Evolutionary conservation across 2,329 filamentous ascomycete genomes (phyloP).

Genomic region (Colletotrichum endophyticum): DNA sequence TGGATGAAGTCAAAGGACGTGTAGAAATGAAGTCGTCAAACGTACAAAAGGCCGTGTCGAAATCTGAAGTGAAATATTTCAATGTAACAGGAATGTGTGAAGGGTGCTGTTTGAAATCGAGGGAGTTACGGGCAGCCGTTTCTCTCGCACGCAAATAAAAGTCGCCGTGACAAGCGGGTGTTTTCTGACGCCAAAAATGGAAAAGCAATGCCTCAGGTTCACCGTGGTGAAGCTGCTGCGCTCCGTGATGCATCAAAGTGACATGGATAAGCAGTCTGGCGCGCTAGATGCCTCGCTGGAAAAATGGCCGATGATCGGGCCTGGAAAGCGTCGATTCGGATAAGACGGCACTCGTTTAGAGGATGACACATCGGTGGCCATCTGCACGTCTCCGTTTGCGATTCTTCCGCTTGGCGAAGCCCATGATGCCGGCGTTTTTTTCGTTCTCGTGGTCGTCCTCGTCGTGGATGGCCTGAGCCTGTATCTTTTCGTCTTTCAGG

Average conservation of each 20-base stretch:
- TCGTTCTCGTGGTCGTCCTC: conserved; percentile 48
- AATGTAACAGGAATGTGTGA: neutral
- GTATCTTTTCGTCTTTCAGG: conserved; percentile 66
- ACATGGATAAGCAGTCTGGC: neutral
- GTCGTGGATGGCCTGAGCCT: conserved; percentile 39
- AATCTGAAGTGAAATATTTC: neutral
- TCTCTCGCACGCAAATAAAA: neutral
- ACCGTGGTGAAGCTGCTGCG: neutral
- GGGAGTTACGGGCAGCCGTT: neutral
- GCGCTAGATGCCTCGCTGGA: neutral
- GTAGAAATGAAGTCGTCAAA: conserved; percentile 6
- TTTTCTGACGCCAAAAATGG: neutral
- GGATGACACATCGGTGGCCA: conserved; percentile 27
- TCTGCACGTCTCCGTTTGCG: conserved; percentile 30
- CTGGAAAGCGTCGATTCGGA: neutral
- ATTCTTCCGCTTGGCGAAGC: conserved; percentile 34
- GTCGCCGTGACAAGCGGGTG: neutral
- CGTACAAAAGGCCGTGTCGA: conserved; percentile 15
- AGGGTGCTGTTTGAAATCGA: neutral
- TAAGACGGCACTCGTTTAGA: conserved; percentile 3
- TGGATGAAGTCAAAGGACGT: neutral
- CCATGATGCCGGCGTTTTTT: conserved; percentile 41
- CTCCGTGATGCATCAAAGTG: neutral
- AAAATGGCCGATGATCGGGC: neutral
- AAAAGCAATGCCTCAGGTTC: neutral